Base-by-base conservation (phyloP, 495 filamentous ascomycete species). In the Oidiodendron maius region DNA sequence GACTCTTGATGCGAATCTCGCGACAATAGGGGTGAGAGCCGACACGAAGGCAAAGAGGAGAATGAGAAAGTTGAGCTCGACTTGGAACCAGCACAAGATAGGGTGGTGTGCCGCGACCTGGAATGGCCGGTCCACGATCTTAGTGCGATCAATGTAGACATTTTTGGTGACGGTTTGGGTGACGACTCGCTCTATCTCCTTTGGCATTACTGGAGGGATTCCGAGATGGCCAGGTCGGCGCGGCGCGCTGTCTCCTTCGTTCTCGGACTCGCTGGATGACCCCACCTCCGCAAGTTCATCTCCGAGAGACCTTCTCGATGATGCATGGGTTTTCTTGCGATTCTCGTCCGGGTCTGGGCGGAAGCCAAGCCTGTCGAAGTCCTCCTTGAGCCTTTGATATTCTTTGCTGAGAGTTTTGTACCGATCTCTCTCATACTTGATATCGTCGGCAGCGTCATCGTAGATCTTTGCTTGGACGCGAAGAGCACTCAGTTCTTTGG, bases 41-140 rank as follows among this genome's bases (percentile, higher is more conserved):
- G 20, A 9, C 6, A 20, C 38, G 38, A 22, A 16, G 12, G 38
- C 10, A 20, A 24, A 18, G 41, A 44, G 30, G 23, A 26, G 41
- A 18, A 44, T 16, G 41, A 44, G 41, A 15, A 16, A 3, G 24
- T 44, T 44, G 41, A 30, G 41, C 15, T 44, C 41, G 22, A 23
- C 15, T 15, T 28, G 23, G 24, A 44, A 16, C 41, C 41, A 44
- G 23, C 25, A 44, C 15, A 21, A 2, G 38, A 40, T 10, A 5
- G 38, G 38, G 38, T 40, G 20, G 38, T 40, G 38, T 12, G 38
- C 8, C 4, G 38, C 3, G 10, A 40, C 18, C 22, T 40, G 16
- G 38, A 40, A 40, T 20, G 38, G 38, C 16, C 6, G 16, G 15
- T 38, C 35, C 5, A 38, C 35, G 6, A 9, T 4, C 8, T 5